Base-by-base conservation (phyloP, 164 flowering plant species). In the Cinnamomum chago region DNA sequence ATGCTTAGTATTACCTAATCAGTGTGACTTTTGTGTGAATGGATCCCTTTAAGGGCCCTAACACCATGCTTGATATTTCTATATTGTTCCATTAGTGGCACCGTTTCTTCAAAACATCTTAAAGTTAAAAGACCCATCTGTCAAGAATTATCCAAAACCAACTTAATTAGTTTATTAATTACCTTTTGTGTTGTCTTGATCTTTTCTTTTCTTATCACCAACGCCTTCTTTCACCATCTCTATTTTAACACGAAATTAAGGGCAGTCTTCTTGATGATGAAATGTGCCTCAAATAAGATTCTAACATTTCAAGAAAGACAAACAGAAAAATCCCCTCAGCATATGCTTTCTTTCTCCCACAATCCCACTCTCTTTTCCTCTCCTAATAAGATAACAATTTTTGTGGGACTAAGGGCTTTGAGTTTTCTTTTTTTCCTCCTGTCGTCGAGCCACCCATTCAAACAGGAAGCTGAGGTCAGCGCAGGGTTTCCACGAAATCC, bases 201-300 rank as follows among this genome's bases (percentile, higher is more conserved):
- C 75, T 50, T 51, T 62, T 65, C 73, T 75, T 72, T 72, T 79
- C 78, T 72, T 79, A 71, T 75, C 77, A 72, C 58, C 17, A 70
- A 71, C 68, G 66, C 74, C 73, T 70, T 70, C 71, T 5, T 24
- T 22, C 27, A 73, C 71, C 67, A 35, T 47, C 67, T 78, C 74
- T 64, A 76, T 72, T 75, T 79, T 67, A 67, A 67, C 78, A 72
- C 75, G 70, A 52, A 4, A 55, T 6, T 72, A 78, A 73, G 60
- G 3, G 65, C 69, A 82, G 82, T 82, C 85, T 77, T 70, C 14
- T 65, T 80, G 85, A 79, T 83, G 85, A 83, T 80, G 85, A 74
- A 78, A 70, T 76, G 20, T 55, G 74, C 80, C 74, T 22, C 67
- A 62, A 14, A 58, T 67, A 24, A 12, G 50, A 52, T 51, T 20